Base-by-base conservation (phyloP, 805 yeast species). In the Kodamaea hsintzibuensis region DNA sequence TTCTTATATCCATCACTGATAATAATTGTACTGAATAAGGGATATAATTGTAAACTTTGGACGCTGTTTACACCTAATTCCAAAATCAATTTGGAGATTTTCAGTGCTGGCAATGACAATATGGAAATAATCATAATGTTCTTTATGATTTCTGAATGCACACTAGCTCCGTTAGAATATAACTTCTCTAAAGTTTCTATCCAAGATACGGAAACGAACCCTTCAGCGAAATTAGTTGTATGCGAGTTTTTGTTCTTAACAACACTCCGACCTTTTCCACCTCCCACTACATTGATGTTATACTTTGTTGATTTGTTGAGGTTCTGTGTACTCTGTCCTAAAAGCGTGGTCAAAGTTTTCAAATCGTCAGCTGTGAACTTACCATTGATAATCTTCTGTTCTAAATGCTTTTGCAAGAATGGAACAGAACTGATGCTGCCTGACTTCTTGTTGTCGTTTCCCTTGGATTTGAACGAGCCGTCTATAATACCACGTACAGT, bases 161-260 rank as follows among this genome's bases (percentile, higher is more conserved):
- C 62, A 42, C 88, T 82, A 19, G 71, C 71, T 4, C 89, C 91
- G 51, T 78, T 79, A 8, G 78, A 78, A 68, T 83, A 87, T 51
- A 83, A 64, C 39, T 71, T 73, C 60, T 88, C 93, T 43, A 88
- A 62, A 12, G 68, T 64, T 58, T 82, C 85, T 14, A 85, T 66
- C 91, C 91, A 88, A 9, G 74, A 69, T 1, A 70, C 61, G 17
- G 73, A 73, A 1, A 86, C 82, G 66, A 87, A 88, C 17, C 60
- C 63, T 53, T 82, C 86, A 1, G 83, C 77, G 65, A 87, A 85
- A 1, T 55, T 60, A 0, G 73, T 61, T 43, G 57, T 62, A 43
- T 51, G 55, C 19, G 60, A 53, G 46, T 64, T 68, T 47, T 66
- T 68, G 50, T 60, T 65, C 30, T 68, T 56, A n/a, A 61, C 65